Evolutionary conservation across 2,329 filamentous ascomycete genomes (phyloP), one percentile per base, ranked within the genome.

Genomic region (Epichloe gansuensis): DNA sequence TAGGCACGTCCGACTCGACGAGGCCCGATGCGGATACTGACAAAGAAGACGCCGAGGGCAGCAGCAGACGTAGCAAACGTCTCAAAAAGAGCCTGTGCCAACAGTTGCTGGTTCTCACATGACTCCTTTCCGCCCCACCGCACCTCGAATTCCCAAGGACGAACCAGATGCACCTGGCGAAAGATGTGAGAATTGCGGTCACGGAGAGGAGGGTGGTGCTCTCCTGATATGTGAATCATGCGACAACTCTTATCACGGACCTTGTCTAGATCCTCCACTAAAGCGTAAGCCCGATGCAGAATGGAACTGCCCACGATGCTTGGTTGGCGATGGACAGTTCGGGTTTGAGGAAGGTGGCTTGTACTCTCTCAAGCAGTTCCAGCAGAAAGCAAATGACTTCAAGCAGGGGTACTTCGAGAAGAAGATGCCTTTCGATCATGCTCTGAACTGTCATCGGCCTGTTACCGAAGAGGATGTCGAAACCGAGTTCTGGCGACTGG

Each of bases 81-180:
- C 75, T 95, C 12, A 95, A 93, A 69, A 94, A 54, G 79, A 82
- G 68, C 73, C 75, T 44, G 79, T 84, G 38, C 89, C 91, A 44
- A 95, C 88, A 37, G 89, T 98, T 59, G 90, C 90, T 58, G 93
- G 93, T 52, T 97, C 91, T 50, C 90, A 97, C 70, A 97, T 97
- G 90, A 93, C 88, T 56, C 81, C 91, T 62, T 90, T 95, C 64
- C 87, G 91, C 51, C 88, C 91, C 53, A 84, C 86, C 28, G 83
- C 84, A 15, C 88, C 85, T 17, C 79, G 81, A 57, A 75, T 83
- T 54, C 75, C 77, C 21, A 74, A 78, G 52, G 80, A 81, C 53
- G 78, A 82, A 53, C 57, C 67, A 25, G 60, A 65, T 9, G 60
- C 64, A n/a, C 62, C 71, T 7, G 72, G 71, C 50, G 76, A 80